phyloP scores from a whole-genome alignment of 2,329 filamentous ascomycete species.

The Tolypocladium ovalisporum region DNA sequence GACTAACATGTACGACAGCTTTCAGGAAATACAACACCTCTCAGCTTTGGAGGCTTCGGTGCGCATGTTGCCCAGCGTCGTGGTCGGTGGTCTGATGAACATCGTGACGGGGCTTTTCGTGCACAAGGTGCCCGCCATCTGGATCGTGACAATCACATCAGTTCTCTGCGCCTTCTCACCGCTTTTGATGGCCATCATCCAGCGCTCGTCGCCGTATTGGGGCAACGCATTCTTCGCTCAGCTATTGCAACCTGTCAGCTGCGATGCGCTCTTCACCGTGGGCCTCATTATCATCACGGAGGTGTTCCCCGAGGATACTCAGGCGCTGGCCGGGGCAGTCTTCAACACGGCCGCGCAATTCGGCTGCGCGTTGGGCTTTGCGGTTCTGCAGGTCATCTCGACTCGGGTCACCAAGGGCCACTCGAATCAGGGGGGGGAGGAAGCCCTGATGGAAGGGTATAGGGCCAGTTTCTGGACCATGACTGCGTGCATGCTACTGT shows the following conservation, averaged over 20 bases:
- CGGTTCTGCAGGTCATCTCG: slow-evolving; percentile 34
- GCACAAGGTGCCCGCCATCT: slow-evolving; percentile 26
- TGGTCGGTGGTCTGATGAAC: slow-evolving; percentile 31
- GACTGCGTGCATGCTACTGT: slow-evolving; percentile 34
- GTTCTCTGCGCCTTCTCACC: slow-evolving; percentile 32
- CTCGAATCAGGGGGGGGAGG: slow-evolving; percentile 10
- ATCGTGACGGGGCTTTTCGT: slow-evolving; percentile 33
- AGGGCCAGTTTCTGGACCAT: slow-evolving; percentile 38
- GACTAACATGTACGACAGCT: slow-evolving; percentile 18
- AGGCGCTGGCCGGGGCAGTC: slow-evolving; percentile 49
- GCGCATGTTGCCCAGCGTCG: slow-evolving; percentile 31
- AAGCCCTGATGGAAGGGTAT: slow-evolving; percentile 35
- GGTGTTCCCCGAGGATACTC: slow-evolving; percentile 43
- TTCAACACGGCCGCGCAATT: slow-evolving; percentile 50
- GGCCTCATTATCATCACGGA: slow-evolving; percentile 42
- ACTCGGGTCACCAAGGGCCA: slow-evolving; percentile 23
- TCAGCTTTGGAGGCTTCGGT: slow-evolving; percentile 32
- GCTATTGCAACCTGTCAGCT: slow-evolving; percentile 28
- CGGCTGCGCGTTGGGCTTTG: slow-evolving; percentile 37
- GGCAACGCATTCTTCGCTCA: slow-evolving; percentile 30
- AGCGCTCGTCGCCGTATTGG: slow-evolving; percentile 41
- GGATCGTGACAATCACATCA: slow-evolving; percentile 27
- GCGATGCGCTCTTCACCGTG: slow-evolving; percentile 44
- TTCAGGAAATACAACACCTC: slow-evolving; percentile 36
- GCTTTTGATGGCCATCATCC: slow-evolving; percentile 42